Conservation (phyloP, 2,329 filamentous ascomycete genomes). For the Orbilia blumenaviensis region DNA sequence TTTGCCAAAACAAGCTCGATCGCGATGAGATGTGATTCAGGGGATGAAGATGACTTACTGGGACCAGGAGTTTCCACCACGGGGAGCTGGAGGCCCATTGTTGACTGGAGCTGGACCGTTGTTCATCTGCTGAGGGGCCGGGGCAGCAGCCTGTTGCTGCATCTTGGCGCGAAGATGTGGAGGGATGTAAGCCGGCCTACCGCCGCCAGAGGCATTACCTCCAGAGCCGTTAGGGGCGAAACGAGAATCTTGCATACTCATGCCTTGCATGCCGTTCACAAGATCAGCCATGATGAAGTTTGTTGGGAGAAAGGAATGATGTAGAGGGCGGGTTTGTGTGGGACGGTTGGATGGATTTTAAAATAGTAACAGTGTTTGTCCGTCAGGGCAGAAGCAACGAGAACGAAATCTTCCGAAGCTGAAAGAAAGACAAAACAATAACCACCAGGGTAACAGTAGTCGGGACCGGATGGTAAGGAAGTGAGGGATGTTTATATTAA, state of each 20-base stretch:
- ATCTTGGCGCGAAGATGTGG: constrained; percentile 78
- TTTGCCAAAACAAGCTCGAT: neutral
- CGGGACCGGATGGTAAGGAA: neutral
- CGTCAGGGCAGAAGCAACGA: constrained; percentile 15
- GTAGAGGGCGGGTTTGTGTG: constrained; percentile 1
- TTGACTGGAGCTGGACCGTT: constrained; percentile 51
- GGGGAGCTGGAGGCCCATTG: constrained; percentile 49
- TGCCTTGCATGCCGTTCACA: constrained; percentile 79
- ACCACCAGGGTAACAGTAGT: constrained; percentile 40
- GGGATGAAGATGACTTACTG: constrained; percentile 30
- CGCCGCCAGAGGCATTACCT: constrained; percentile 59
- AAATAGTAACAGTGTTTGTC: constrained; percentile 2
- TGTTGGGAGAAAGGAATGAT: neutral
- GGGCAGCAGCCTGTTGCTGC: constrained; percentile 57
- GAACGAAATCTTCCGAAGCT: constrained; percentile 31
- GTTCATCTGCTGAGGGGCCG: constrained; percentile 56
- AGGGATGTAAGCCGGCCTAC: constrained; percentile 74
- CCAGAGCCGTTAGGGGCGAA: constrained; percentile 39
- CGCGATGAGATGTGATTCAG: neutral
- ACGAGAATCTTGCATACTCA: constrained; percentile 67
- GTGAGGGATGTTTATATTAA: constrained; percentile 7
- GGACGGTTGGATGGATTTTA: neutral
- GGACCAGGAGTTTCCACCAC: constrained; percentile 34
- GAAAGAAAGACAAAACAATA: constrained; percentile 25
- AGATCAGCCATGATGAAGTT: constrained; percentile 76